phyloP scores from a whole-genome alignment of 164 flowering plant species.

The Kalanchoe fedtschenkoi region DNA sequence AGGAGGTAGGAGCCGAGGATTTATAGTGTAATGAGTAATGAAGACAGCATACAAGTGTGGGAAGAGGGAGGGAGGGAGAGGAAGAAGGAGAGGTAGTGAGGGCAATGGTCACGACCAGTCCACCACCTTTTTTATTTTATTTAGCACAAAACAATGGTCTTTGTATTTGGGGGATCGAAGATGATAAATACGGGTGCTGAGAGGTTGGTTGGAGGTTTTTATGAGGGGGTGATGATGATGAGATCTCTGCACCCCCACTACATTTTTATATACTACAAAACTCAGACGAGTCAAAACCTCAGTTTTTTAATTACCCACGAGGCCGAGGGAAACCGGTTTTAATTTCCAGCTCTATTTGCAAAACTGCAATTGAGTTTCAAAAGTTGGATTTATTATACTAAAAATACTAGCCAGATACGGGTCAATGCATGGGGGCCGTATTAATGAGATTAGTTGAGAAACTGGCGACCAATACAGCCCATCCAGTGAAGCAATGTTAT shows the following conservation, averaged over 20 bases:
- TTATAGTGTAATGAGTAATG: conserved; percentile 3
- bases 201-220: not conserved
- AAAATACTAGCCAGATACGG: not conserved
- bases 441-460: conserved; percentile 1
- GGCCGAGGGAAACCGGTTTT: too few relatives aligned
- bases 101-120: not conserved
- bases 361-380: not conserved
- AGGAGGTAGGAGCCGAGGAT: not conserved
- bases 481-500: not conserved
- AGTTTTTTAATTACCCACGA: too few relatives aligned
- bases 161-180: not conserved
- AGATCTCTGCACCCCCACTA: not conserved
- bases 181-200: not conserved
- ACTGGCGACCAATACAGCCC: not conserved
- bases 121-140: not conserved
- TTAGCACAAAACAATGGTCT: not conserved
- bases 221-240: conserved; percentile 6
- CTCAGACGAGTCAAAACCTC: not conserved
- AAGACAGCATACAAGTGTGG: not conserved
- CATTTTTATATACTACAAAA: not conserved
- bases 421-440: not conserved
- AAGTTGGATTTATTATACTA: too few relatives aligned
- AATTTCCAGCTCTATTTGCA: not conserved
- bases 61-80: not conserved
- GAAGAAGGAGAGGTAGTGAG: too few relatives aligned